Evolutionary conservation across 2,329 filamentous ascomycete species (phyloP), one percentile per base, ranked within the genome.

Genomic region (Fusarium zealandicum): DNA sequence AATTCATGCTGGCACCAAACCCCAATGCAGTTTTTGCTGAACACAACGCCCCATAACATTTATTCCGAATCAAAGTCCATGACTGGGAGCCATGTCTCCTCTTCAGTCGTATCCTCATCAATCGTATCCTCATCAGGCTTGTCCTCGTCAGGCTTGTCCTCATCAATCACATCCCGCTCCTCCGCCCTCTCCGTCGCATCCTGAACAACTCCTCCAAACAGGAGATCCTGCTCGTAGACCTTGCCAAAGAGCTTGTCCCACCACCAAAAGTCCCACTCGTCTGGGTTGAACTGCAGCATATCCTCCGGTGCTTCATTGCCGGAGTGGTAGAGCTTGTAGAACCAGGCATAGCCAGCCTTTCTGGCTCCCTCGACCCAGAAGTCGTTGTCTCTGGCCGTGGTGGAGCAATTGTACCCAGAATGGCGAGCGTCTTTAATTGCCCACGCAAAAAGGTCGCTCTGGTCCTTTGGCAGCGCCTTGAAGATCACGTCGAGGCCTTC

Each of bases 191-290:
- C 9, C 20, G 13, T 4, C 1, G 5, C 14, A 14, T 8, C 13
- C 5, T 43, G 28, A 12, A 3, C 2, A 3, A 48, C 28, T 7
- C 45, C 14, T 13, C 51, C 51, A n/a, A 57, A n/a, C 3, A 11
- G 1, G 3, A 22, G 4, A 2, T 4, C 6, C 14, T 11, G n/a
- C 6, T 25, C 22, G 11, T 25, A 36, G 5, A 12, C 17, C 5
- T 36, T 31, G 28, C 28, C 28, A 12, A 18, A 17, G 6, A 37
- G 28, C n/a, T 25, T 10, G 5, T 28, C 7, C 47, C 54, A 57
- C 12, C 44, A 51, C 12, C 44, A 51, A 4, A 12, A 6, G 4
- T 18, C 17, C 45, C 45, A 57, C 3, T 31, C 12, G 1, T 2
- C 1, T 7, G 6, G 8, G 3, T 4, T 14, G 7, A 13, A 14